phyloP scores from a whole-genome alignment of 169 alveolate genomes.

The Eimeria maxima region DNA sequence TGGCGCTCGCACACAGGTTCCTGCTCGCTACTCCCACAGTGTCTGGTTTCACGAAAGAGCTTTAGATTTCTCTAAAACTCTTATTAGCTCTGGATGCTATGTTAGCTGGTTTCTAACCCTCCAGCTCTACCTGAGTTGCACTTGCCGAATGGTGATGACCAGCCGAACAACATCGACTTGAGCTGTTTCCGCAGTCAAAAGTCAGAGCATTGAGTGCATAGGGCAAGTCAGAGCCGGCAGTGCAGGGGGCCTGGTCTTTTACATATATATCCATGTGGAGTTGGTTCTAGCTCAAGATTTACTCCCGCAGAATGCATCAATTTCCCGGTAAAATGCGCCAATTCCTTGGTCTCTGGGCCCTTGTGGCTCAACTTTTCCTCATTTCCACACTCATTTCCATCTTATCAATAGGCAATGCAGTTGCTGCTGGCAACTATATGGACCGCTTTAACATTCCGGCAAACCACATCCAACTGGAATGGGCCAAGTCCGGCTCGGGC shows the following conservation, averaged over 20 bases:
- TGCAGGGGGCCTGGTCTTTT: not conserved
- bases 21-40: not conserved
- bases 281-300: not conserved
- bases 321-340: slow-evolving; percentile 32
- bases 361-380: slow-evolving; percentile 32
- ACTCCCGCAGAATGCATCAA: not conserved
- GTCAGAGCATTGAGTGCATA: not conserved
- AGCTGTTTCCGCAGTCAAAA: not conserved
- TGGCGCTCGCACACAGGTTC: not conserved
- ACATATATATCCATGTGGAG: slow-evolving; percentile 23
- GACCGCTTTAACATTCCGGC: slow-evolving; percentile 79
- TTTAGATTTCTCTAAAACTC: not conserved
- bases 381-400: not conserved
- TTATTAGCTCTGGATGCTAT: not conserved
- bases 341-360: not conserved
- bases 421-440: slow-evolving; percentile 72
- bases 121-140: not conserved
- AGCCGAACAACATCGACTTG: not conserved
- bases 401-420: not conserved
- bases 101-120: not conserved
- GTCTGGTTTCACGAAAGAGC: not conserved
- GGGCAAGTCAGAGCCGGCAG: not conserved
- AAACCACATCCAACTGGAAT: slow-evolving; percentile 72
- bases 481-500: slow-evolving; percentile 70
- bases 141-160: not conserved